Base-by-base conservation (phyloP, 192 early-diverging fungal species). In the Coemansia sp. region DNA sequence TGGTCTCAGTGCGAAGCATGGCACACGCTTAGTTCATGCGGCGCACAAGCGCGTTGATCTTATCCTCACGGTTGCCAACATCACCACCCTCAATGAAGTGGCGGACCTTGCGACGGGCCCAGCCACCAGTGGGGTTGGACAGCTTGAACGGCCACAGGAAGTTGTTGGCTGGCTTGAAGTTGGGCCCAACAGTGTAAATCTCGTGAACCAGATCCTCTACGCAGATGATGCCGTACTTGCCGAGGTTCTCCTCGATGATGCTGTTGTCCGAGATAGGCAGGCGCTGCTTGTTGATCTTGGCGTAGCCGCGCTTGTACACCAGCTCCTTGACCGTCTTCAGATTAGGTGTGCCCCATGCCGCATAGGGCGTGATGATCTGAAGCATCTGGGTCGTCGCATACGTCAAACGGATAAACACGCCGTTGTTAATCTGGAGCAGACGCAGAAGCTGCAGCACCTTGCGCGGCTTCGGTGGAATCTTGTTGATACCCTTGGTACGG, bases 401-500 rank as follows among this genome's bases (percentile, higher is more conserved):
- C 86, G 93, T 97, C 71, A 98, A 87, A 49, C 87, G 86, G 66
- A 99, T 85, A 78, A 99, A 99, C 79, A 93, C 91, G 72, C 90
- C 95, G 85, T 92, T 91, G 94, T 99, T 98, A 90, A 99, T 99
- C 88, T 96, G 93, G 84, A 92, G 89, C 72, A 99, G 87, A 89
- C 96, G 95, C 74, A 99, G 84, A 69, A 99, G 89, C 86, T 98
- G 96, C 66, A 99, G 88, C 60, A 98, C 92, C 93, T 99, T 99
- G 80, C 94, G 89, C 73, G 97, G 94, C 90, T 99, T 99, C 82
- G 96, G 97, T 28, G 96, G 86, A 69, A 99, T 90, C 87, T 97
- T 93, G 90, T 95, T 98, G 89, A 99, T 95, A 97, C 94, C 96
- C 90, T 97, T 98, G 84, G 97, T 93, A 85, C 97, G 94, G 84